These are phyloP conservation scores for Karstenula rhodostoma DNA, from an alignment of 2,329 filamentous ascomycete genomes.

Conservation along the genomic window DNA sequence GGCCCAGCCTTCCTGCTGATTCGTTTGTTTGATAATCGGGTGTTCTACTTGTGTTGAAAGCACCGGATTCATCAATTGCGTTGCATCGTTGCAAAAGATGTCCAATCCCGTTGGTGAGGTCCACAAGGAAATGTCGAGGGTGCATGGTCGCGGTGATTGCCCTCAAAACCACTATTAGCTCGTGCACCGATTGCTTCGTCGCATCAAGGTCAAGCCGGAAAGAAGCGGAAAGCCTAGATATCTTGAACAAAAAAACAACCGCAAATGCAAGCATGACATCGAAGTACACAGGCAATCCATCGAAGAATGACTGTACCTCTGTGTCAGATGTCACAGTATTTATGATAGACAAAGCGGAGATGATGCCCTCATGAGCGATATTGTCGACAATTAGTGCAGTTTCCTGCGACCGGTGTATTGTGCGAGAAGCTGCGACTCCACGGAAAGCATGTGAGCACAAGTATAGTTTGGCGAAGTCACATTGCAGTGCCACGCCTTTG, in stretches of 20 bases:
- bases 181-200: not conserved
- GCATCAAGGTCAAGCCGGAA: not conserved
- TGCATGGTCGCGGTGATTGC: not conserved
- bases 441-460: conserved; percentile 60
- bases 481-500: conserved; percentile 60
- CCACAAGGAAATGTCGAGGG: not conserved
- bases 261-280: conserved; percentile 59
- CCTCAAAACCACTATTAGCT: not conserved
- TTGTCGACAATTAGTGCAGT: conserved; percentile 45
- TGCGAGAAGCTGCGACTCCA: not conserved
- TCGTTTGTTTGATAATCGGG: no score
- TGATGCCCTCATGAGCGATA: not conserved
- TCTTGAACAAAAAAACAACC: conserved; percentile 56
- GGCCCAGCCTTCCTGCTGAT: not conserved
- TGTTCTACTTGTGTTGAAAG: not conserved
- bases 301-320: conserved; percentile 53
- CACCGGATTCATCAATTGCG: not conserved
- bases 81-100: not conserved
- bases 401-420: not conserved
- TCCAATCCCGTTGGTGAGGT: not conserved
- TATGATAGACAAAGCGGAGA: conserved; percentile 53
- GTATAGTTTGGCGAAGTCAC: conserved; percentile 61
- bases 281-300: conserved; percentile 56
- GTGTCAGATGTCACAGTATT: conserved; percentile 53
- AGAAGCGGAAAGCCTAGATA: conserved; percentile 24